Evolutionary conservation across 2,329 filamentous ascomycete species (phyloP), one percentile per base, ranked within the genome.

Genomic region (Fusarium domesticum): DNA sequence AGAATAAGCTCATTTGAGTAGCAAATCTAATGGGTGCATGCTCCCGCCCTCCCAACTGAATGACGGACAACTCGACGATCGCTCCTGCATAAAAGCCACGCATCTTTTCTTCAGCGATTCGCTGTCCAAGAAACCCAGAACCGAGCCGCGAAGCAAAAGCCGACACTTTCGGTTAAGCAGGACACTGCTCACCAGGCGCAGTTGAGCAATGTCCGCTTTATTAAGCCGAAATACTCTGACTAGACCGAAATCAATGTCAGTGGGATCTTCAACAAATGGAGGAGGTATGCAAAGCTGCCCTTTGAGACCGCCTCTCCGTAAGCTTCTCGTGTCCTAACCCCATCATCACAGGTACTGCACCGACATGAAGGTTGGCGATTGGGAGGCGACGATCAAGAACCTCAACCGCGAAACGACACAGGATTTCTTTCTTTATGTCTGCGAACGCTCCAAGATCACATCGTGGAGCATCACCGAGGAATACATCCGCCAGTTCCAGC

Each of bases 401-500:
- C 17, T 58, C 12, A 39, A 34, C 31, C 36, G 41, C 12, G 37
- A 43, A 42, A 56, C 30, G 19, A 57, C 35, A 15, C 47, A 59
- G 36, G 57, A 60, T 39, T 62, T 64, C 42, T 44, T 62, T 36
- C 41, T 58, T 10, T 52, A 47, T 18, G 39, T 64, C 3, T 57
- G 42, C 25, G 41, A 54, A 32, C 45, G 37, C 17, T 56, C 48
- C 17, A 61, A 52, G 25, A 55, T 61, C 32, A 52, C 33, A 33
- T 62, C 49, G 7, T 56, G 28, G 42, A 51, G 54, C 16, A 54
- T 37, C 4, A 45, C 37, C 17, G 11, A 53, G 18, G 50, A 54
- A 30, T 63, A 62, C 40, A 60, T 58, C 30, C 48, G 48, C 17
- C 32, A 63, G 30, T 63, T 59, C 35, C 42, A 62, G 42, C 38